A percentile compares a stretch with the other conserved stretches of the same genome.
Conservation (phyloP, 2,329 filamentous ascomycete genomes). For the Sporothrix variecibatus region DNA sequence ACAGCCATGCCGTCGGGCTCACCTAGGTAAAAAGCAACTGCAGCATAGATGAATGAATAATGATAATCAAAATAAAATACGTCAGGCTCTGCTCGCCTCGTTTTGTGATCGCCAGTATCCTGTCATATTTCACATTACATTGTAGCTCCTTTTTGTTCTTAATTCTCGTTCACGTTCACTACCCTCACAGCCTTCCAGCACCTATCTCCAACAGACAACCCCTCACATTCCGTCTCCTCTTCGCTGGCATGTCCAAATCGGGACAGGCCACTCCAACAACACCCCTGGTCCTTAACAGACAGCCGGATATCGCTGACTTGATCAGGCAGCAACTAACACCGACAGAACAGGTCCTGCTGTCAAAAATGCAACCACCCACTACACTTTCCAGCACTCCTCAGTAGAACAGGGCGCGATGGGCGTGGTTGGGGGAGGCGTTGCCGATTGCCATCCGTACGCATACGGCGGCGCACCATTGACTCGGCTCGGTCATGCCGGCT, state of each 20-base stretch:
- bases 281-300: slow-evolving; percentile 1
- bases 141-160: not conserved
- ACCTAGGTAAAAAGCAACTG: not conserved
- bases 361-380: slow-evolving; percentile 15
- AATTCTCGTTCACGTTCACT: not conserved
- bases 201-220: slow-evolving; percentile 7
- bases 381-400: not conserved
- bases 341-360: not conserved
- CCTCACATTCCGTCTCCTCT: not conserved
- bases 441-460: not conserved
- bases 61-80: not conserved
- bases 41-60: not conserved
- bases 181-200: too few relatives aligned
- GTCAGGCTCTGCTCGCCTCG: not conserved
- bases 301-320: not conserved
- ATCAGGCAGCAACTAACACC: slow-evolving; percentile 20
- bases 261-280: not conserved
- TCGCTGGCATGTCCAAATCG: slow-evolving; percentile 19
- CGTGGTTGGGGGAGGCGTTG: not conserved
- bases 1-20: not conserved
- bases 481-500: slow-evolving; percentile 2
- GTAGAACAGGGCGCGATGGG: not conserved
- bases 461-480: not conserved
- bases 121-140: not conserved
- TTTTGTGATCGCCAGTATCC: not conserved